phyloP scores from a whole-genome alignment of 805 yeast species.

The Hanseniaspora mollemarum region DNA sequence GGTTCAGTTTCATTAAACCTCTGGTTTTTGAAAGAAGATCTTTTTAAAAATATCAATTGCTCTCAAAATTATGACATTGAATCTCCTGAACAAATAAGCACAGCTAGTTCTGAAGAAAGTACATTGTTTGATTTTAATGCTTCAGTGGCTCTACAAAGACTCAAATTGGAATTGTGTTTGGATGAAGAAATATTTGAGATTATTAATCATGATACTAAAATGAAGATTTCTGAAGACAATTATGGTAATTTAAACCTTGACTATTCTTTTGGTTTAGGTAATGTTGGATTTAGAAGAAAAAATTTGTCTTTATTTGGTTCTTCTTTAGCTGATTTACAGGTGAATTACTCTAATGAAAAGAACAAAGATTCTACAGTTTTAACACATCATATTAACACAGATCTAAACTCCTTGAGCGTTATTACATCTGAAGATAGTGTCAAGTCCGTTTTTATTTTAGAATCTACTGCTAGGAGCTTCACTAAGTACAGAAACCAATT shows the following conservation, averaged over 20 bases:
- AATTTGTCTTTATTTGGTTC: background rate
- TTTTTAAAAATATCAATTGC: background rate
- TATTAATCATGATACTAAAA: slow-evolving; percentile 2
- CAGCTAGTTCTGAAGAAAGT: background rate
- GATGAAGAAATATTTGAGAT: slow-evolving; percentile 9
- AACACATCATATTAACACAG: background rate
- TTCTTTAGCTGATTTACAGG: background rate
- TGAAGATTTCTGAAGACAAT: background rate
- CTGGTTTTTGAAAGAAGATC: background rate
- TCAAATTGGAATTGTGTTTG: slow-evolving; percentile 4
- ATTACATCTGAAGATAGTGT: slow-evolving; percentile 8
- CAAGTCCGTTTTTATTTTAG: slow-evolving; percentile 4
- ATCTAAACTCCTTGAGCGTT: background rate
- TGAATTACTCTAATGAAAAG: background rate
- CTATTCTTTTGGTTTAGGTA: background rate
- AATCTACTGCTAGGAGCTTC: background rate
- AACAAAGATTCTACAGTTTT: background rate
- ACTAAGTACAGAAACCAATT: background rate
- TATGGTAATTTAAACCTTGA: background rate
- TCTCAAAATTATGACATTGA: background rate
- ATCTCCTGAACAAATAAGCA: background rate
- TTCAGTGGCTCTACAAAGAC: background rate
- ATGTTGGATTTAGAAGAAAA: slow-evolving; percentile 4
- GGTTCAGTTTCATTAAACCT: slow-evolving; percentile 3
- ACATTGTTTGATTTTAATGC: background rate